Evolutionary conservation across 345 rosid species (phyloP), one percentile per base, ranked within the genome.

Genomic region (Pugionium dolabratum): DNA sequence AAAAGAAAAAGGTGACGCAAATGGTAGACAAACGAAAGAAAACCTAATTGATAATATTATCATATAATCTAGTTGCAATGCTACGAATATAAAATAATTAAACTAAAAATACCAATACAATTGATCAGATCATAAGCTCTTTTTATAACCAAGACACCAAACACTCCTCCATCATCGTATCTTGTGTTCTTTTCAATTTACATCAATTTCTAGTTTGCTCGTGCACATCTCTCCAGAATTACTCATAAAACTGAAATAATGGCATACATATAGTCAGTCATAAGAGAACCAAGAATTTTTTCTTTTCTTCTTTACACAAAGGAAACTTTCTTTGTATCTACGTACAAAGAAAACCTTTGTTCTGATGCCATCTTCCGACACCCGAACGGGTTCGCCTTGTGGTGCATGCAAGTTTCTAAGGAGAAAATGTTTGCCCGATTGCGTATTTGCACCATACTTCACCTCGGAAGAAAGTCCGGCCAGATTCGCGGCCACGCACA

Each of bases 361-460:
- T 54, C 6, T 1, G 7, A 64, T 65, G 66, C 62, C 54, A 54
- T 58, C 59, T 40, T 58, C 57, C 4, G 42, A 59, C 34, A 8
- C 30, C 48, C 35, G 76, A 33, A 47, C 49, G 0, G 79, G 85
- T n/a, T 79, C 83, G 1, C 86, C 86, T 0, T 82, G 86, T 30
- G 83, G 83, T 8, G 86, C 86, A 26, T 82, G 83, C 78, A 82
- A 79, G 63, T 82, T 82, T 60, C 68, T 82, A 52, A 51, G 86
- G 45, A 36, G 86, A 37, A 79, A 77, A 69, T 82, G 86, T 30
- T 79, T 77, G 9, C 30, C 68, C 28, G 83, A 70, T 49, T 82
- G 83, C 45, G 44, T 79, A 11, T 79, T 82, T 48, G 66, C 73
- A n/a, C 66, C 83, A 1, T 82, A 82, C 35, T 82, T 82, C 49